Evolutionary conservation across 2,329 filamentous ascomycete species (phyloP), one percentile per base, ranked within the genome.

Genomic region (Phoma sp.): DNA sequence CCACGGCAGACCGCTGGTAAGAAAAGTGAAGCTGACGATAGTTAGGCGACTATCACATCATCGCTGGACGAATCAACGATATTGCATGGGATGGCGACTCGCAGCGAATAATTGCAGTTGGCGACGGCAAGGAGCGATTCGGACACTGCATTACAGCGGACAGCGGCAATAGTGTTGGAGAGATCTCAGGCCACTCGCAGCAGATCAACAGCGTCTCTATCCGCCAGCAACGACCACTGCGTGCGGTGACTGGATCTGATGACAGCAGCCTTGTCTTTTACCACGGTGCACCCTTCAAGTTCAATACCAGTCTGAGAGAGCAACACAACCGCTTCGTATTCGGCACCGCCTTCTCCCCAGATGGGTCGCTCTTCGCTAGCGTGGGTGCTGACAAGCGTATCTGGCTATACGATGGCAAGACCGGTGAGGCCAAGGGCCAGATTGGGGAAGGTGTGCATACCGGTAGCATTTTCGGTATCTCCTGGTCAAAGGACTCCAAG

Each of bases 31-130:
- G 63, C 68, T 72, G 60, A 72, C 60, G n/a, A 36, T 29, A 29
- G 37, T 14, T 58, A 83, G 83, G 93, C 63, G 93, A 98, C 76
- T 98, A 96, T 77, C 84, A 87, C 71, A 97, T 98, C 77, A 93
- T 98, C 69, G 92, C 91, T 28, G 95, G 95, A 11, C 89, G 91
- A 47, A 93, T 99, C 78, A 96, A 96, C 73, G 95, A 99, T 74
- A 86, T 99, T 62, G 93, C 92, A 1, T 99, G 95, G 93, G 95
- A 98, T 69, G 93, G 93, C 52, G 95, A 99, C 77, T 96, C 91
- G 57, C 93, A 97, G 80, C 89, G 95, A 42, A 89, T 99, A 71
- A 97, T 98, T 68, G 95, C 93, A 3, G 93, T 99, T 5, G 95
- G 95, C 37, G 91, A 98, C 66, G 95, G 95, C 45, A 93, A 93